Base-by-base conservation (phyloP, 805 yeast genomes). In the Cyberlindnera sargentensis region DNA sequence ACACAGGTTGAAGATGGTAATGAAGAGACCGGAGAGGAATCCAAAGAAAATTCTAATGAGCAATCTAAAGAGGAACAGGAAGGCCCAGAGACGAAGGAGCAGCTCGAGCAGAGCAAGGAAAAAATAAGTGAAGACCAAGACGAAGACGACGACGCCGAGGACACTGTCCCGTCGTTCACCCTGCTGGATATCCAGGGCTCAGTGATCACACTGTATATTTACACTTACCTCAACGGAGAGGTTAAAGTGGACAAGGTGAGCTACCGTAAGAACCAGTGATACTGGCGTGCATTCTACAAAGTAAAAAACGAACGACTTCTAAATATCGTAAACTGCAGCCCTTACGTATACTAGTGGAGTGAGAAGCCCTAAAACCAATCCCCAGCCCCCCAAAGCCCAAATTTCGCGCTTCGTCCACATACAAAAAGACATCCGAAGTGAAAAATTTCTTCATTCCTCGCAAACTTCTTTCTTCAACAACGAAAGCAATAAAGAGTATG, bases 211-310 rank as follows among this genome's bases (percentile, higher is more conserved):
- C 69, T 90, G 27, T 93, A 84, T 64, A 84, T 93, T 47, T 93
- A 93, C 69, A 84, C 93, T 8, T 71, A 81, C 54, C 69, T 84
- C 34, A 82, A 80, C 48, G 88, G 82, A 2, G 95, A 88, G 46
- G 90, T 93, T 31, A 86, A 85, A 60, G 96, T 93, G 20, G 97
- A 91, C 60, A 89, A 89, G 64, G 84, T 87, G 37, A 76, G 77
- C 27, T 83, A 80, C 55, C 67, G 81, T 34, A 81, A 80, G 57
- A 75, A 68, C 34, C 66, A 51, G 34, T 44, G 35, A 46, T 10
- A 11, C 23, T 23, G 36, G 23, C 24, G 6, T 9, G n/a, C 10
- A 32, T 32, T n/a, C 11, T 32, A 15, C 11, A n/a, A 7, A 32
- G 10, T 32, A n/a, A 15, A 1, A 15, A 15, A 15, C 20, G 20